phyloP scores from a whole-genome alignment of 2,329 filamentous ascomycete species.

The Fusarium sublunatum region DNA sequence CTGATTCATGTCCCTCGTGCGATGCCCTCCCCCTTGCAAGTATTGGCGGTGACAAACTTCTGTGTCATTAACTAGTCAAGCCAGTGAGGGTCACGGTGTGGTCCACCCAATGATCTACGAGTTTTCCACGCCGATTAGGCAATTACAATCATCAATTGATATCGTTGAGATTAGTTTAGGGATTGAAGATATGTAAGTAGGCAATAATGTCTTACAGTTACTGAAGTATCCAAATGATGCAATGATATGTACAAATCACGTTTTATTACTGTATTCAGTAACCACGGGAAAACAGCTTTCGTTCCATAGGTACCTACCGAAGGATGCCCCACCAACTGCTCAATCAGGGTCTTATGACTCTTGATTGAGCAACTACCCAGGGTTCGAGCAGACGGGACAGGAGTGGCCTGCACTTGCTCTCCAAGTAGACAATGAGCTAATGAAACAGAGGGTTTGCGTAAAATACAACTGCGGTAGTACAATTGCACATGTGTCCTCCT shows the following conservation, averaged over 20 bases:
- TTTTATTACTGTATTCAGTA: not conserved
- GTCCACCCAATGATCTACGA: conserved; percentile 33
- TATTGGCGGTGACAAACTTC: conserved; percentile 21
- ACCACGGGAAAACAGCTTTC: not conserved
- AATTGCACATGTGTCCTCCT: not conserved
- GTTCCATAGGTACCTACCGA: not conserved
- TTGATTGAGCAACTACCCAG: not conserved
- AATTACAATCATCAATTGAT: too few species aligned
- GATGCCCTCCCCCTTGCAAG: conserved; percentile 1
- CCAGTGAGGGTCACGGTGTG: conserved; percentile 19
- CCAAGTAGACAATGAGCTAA: not conserved
- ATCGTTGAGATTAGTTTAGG: too few species aligned
- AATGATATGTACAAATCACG: not conserved
- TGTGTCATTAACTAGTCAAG: conserved; percentile 1
- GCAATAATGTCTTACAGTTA: too few species aligned
- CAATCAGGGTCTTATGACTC: not conserved
- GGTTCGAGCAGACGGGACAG: too few species aligned
- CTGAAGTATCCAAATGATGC: too few species aligned
- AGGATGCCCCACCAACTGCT: not conserved
- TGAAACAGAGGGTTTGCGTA: not conserved
- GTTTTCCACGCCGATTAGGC: conserved; percentile 17
- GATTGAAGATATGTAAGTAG: too few species aligned
- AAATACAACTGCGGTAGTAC: not conserved
- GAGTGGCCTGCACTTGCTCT: not conserved
- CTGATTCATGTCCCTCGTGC: not conserved